Evolutionary conservation across 345 rosid species (phyloP).

Genomic region (Carallia pectinifolia): DNA sequence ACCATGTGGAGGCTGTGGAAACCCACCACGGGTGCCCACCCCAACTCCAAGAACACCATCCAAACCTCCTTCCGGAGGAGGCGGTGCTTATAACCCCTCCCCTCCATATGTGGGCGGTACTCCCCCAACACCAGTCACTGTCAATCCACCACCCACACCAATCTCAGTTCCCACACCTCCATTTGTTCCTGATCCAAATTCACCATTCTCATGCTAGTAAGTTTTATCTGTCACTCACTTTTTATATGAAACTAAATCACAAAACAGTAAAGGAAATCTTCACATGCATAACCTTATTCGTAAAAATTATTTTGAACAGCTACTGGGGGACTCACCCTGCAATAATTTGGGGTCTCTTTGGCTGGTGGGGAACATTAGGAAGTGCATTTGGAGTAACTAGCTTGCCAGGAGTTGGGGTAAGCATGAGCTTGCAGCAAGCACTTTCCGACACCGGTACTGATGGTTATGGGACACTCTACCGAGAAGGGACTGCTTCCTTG

Average conservation of each 20-base stretch:
- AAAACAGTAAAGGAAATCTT: background rate
- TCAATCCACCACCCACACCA: conserved; percentile 48
- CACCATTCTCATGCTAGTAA: conserved; percentile 83
- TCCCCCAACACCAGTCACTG: conserved; percentile 51
- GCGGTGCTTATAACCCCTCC: conserved; percentile 42
- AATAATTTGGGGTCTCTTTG: conserved; percentile 70
- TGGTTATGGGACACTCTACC: conserved; percentile 66
- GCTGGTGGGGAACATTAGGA: conserved; percentile 90
- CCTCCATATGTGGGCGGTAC: conserved; percentile 44
- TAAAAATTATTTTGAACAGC: conserved; percentile 29
- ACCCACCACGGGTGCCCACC: conserved; percentile 26
- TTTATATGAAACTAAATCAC: background rate
- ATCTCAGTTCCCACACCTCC: conserved; percentile 47
- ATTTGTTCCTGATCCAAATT: conserved; percentile 55
- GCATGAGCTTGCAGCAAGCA: conserved; percentile 70
- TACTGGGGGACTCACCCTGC: conserved; percentile 89
- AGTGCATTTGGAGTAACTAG: conserved; percentile 50
- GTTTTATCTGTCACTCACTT: conserved; percentile 18
- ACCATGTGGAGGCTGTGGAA: conserved; percentile 12
- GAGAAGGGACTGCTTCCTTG: conserved; percentile 93
- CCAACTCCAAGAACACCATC: conserved; percentile 40
- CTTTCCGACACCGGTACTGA: conserved; percentile 70
- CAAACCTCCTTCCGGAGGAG: conserved; percentile 48
- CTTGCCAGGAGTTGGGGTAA: conserved; percentile 57
- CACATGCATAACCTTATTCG: background rate